These are phyloP conservation scores for Parafenestella ontariensis DNA, from an alignment of 2,329 filamentous ascomycete genomes.

Conservation along the genomic window DNA sequence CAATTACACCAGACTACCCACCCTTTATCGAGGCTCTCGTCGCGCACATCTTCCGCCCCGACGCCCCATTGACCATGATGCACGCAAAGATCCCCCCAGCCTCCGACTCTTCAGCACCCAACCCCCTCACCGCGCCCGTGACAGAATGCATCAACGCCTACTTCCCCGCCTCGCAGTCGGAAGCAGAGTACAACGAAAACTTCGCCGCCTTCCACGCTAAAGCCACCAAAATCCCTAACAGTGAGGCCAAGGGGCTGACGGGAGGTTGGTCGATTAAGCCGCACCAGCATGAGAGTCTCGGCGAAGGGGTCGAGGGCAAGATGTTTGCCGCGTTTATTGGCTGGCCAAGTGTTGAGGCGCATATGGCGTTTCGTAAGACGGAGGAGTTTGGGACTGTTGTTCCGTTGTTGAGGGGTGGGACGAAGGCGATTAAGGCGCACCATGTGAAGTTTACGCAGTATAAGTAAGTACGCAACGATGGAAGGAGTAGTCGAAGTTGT, in stretches of 20 bases:
- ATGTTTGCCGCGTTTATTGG: conserved; percentile 56
- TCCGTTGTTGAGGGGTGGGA: conserved; percentile 50
- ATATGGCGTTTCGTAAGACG: conserved; percentile 56
- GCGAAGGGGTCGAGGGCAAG: conserved; percentile 39
- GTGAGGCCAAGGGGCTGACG: conserved; percentile 31
- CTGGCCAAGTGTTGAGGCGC: conserved; percentile 60
- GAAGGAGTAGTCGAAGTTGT: not conserved
- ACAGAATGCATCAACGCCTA: conserved; percentile 59
- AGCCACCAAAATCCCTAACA: conserved; percentile 39
- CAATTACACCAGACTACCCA: conserved; percentile 43
- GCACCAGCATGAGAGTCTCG: conserved; percentile 23
- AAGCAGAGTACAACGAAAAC: conserved; percentile 32
- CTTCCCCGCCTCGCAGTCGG: conserved; percentile 47
- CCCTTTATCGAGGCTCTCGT: conserved; percentile 47
- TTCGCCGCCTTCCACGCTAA: conserved; percentile 50
- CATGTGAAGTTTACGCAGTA: conserved; percentile 34
- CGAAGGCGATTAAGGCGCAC: conserved; percentile 53
- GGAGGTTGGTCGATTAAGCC: conserved; percentile 48
- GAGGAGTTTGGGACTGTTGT: conserved; percentile 55
- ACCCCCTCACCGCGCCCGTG: conserved; percentile 52
- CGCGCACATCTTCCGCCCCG: conserved; percentile 33
- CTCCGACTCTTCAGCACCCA: conserved; percentile 20
- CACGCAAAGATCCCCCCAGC: conserved; percentile 44
- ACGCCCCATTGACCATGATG: conserved; percentile 31
- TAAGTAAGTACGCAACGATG: not conserved